These are phyloP conservation scores for Umbilicaria muhlenbergii DNA, from an alignment of 495 filamentous ascomycete genomes.

Conservation along the genomic window DNA sequence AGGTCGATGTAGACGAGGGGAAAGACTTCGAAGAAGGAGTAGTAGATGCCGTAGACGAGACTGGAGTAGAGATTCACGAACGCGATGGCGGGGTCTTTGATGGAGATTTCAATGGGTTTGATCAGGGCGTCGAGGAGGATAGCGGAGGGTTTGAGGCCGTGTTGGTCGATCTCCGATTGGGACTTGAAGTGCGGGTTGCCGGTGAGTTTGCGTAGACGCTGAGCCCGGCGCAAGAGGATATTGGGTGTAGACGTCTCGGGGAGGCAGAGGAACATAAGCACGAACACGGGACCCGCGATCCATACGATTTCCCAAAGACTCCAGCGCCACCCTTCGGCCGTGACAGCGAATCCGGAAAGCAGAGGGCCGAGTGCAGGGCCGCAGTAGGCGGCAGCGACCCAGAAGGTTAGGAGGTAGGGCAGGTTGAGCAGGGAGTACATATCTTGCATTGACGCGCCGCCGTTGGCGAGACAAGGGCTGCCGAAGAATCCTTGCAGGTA, in stretches of 20 bases:
- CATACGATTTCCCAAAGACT: constrained; percentile 36
- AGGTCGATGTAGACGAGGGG: constrained; percentile 50
- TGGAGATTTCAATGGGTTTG: constrained; percentile 42
- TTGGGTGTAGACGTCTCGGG: constrained; percentile 41
- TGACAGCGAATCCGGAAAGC: constrained; percentile 47
- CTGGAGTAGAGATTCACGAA: constrained; percentile 46
- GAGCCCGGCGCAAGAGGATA: constrained; percentile 41
- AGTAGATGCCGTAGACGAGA: constrained; percentile 46
- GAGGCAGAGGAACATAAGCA: constrained; percentile 35
- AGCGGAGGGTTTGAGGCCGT: constrained; percentile 26
- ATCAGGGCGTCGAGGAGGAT: constrained; percentile 43
- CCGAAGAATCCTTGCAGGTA: constrained; percentile 39
- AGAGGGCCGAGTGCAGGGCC: constrained; percentile 44
- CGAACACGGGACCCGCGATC: constrained; percentile 29
- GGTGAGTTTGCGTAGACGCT: constrained; percentile 32
- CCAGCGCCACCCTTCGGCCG: constrained; percentile 37
- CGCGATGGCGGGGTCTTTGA: constrained; percentile 40
- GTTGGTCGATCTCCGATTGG: constrained; percentile 35
- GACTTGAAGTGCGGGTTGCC: constrained; percentile 26
- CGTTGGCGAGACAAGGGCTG: constrained; percentile 33
- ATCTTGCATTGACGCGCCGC: constrained; percentile 38
- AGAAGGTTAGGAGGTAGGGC: constrained; percentile 36
- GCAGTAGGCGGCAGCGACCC: constrained; percentile 30
- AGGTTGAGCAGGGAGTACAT: constrained; percentile 37
- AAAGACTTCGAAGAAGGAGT: constrained; percentile 56